Base-by-base conservation (phyloP, 1,284 basidiomycete genomes). In the Sanghuangporus sanghuang region DNA sequence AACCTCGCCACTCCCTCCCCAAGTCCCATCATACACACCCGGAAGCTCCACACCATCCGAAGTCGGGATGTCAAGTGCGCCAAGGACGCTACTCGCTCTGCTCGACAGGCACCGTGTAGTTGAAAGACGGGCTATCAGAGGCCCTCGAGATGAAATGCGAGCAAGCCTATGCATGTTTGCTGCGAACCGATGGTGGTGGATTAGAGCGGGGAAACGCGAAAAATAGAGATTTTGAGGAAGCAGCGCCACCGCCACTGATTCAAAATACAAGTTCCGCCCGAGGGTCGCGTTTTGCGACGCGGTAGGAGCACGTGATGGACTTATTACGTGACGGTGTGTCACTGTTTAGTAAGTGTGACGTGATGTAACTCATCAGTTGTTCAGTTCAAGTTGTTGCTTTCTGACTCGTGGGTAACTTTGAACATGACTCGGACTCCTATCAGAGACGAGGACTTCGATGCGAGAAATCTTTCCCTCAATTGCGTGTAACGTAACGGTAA, bases 11-110 rank as follows among this genome's bases (percentile, higher is more conserved):
- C 82, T 83, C n/a, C 91, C 90, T 62, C 79, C 77, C 91, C 90
- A 93, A 67, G 80, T 74, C 42, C 90, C 90, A 70, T 92, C 87
- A 70, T 90, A 93, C 8, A 93, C 87, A 2, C 91, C 90, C 21
- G 80, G 75, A 18, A 92, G 68, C 59, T 86, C 84, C 6, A 64
- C 55, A n/a, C 40, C 65, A 54, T 78, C 75, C 21, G 73, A 72
- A 16, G 77, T 77, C 2, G 84, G 79, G 64, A 93, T 83, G 68
- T 85, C 85, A 59, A 92, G 72, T 1, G 85, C 79, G 39, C 80
- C 78, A 66, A 93, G 79, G 61, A 93, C 77, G 44, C 75, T 74
- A 4, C 88, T 82, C 1, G 89, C 90, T 64, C 90, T 79, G 62
- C 77, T 81, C 8, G 88, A 90, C 69, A 90, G 68, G 35, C 36